Evolutionary conservation across 2,329 filamentous ascomycete species (phyloP), one percentile per base, ranked within the genome.

Genomic region (Exophiala dermatitidis): DNA sequence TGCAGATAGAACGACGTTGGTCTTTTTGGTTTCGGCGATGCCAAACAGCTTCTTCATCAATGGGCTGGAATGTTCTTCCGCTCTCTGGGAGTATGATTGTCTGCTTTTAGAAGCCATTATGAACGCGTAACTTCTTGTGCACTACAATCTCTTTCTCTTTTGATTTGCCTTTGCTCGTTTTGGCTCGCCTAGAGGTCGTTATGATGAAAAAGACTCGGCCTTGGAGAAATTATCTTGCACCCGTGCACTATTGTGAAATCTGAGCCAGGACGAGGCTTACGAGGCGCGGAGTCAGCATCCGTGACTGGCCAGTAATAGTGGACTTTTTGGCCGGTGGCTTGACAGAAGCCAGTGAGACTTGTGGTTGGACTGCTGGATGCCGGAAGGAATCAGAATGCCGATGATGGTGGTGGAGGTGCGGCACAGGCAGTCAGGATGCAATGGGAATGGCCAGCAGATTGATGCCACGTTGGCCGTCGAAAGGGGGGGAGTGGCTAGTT

Each of bases 1-100:
- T 19, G 74, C 74, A 1, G 74, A 76, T 41, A 77, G 69, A 3
- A 73, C 72, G 33, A 76, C 67, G 58, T 76, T 77, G 48, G 73
- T 72, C 59, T 73, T 68, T 61, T 77, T 77, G 50, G 65, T 64
- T 52, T 73, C 69, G 3, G 74, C 74, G 31, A 75, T 68, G 33
- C 70, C 60, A 55, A 76, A 75, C 10, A 77, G 67, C 50, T 66
- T 68, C 52, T 65, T 68, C 7, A 69, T 72, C 34, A 76, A 66
- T 1, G 68, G 66, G 60, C 74, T 74, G 37, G 69, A 65, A 59
- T 75, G 73, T 52, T 65, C 67, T 53, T 65, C 63, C 52, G 69
- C 71, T 43, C 72, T 67, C 48, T 66, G 65, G 42, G 60, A 60
- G 56, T 71, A 75, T 12, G 70, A 64, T 52, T 70, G 61, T 60